Evolutionary conservation across 495 filamentous ascomycete genomes (phyloP).

Genomic region (Trichocladium uniseriatum): DNA sequence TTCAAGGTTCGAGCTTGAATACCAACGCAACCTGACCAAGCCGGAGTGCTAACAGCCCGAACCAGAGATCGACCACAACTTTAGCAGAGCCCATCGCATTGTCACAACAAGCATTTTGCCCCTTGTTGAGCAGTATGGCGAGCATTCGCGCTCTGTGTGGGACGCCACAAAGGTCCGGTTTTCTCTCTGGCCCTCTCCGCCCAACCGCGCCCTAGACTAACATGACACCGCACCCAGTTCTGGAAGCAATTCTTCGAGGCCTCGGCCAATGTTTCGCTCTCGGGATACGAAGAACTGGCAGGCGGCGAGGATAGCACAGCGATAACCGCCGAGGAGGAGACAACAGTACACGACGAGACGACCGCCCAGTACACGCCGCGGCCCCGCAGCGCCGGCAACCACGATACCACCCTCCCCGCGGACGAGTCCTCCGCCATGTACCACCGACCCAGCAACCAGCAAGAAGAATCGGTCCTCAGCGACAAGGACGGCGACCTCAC

Average conservation of each 20-base stretch:
- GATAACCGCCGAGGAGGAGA: slow-evolving; percentile 28
- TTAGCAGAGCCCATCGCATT: slow-evolving; percentile 91
- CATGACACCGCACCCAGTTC: slow-evolving; percentile 48
- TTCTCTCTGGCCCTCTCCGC: neutral
- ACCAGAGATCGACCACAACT: slow-evolving; percentile 94
- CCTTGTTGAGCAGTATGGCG: slow-evolving; percentile 90
- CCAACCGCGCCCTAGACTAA: neutral
- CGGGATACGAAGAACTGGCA: slow-evolving; percentile 79
- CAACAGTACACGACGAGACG: slow-evolving; percentile 29
- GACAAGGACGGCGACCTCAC: slow-evolving; percentile 41
- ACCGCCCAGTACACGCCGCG: slow-evolving; percentile 37
- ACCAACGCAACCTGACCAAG: neutral
- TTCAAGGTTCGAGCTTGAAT: slow-evolving; percentile 58
- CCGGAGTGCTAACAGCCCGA: slow-evolving; percentile 6
- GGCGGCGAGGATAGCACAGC: slow-evolving; percentile 44
- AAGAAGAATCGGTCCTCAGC: slow-evolving; percentile 46
- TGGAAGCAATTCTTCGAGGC: slow-evolving; percentile 99
- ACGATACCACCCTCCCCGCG: slow-evolving; percentile 29
- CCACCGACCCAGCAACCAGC: slow-evolving; percentile 13
- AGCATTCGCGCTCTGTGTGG: slow-evolving; percentile 91
- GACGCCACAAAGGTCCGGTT: slow-evolving; percentile 78
- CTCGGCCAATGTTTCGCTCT: slow-evolving; percentile 93
- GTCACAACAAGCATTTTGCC: slow-evolving; percentile 90
- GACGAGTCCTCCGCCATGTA: slow-evolving; percentile 28
- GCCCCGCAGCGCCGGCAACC: slow-evolving; percentile 25